A percentile compares a stretch with the other conserved stretches of the same genome.
phyloP scores from a whole-genome alignment of 164 flowering plant genomes.

The Chimonanthus praecox region DNA sequence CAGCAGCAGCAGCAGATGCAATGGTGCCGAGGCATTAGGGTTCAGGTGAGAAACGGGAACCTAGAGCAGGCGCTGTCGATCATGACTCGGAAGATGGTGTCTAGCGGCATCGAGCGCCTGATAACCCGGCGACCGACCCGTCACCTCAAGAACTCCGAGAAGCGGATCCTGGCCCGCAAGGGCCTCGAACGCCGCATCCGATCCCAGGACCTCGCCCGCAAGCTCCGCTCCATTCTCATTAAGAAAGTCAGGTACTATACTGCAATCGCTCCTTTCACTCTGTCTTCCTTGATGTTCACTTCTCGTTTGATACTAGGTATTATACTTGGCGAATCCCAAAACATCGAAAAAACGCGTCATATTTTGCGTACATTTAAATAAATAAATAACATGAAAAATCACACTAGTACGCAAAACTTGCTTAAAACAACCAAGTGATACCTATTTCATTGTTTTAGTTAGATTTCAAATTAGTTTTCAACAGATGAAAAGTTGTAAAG shows the following conservation, averaged over 20 bases:
- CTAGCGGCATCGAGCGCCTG: slow-evolving; percentile 72
- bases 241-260: slow-evolving; percentile 77
- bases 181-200: slow-evolving; percentile 41
- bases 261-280: neutral
- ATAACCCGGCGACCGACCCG: slow-evolving; percentile 35
- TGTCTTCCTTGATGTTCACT: neutral
- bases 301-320: too few relatives aligned
- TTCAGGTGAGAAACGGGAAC: slow-evolving; percentile 28
- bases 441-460: too few relatives aligned
- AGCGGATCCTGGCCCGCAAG: slow-evolving; percentile 68
- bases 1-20: slow-evolving; percentile 6
- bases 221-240: slow-evolving; percentile 62
- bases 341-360: too few relatives aligned
- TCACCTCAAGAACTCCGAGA: slow-evolving; percentile 82
- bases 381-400: too few relatives aligned
- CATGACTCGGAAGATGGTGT: slow-evolving; percentile 60
- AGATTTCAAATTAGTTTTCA: too few relatives aligned
- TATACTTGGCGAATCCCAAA: too few relatives aligned
- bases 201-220: slow-evolving; percentile 54
- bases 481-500: too few relatives aligned
- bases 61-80: slow-evolving; percentile 50
- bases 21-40: slow-evolving; percentile 16
- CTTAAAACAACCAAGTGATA: too few relatives aligned
- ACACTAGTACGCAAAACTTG: too few relatives aligned
- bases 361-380: too few relatives aligned